phyloP scores from a whole-genome alignment of 495 filamentous ascomycete species.

The Neohortaea acidophila region DNA sequence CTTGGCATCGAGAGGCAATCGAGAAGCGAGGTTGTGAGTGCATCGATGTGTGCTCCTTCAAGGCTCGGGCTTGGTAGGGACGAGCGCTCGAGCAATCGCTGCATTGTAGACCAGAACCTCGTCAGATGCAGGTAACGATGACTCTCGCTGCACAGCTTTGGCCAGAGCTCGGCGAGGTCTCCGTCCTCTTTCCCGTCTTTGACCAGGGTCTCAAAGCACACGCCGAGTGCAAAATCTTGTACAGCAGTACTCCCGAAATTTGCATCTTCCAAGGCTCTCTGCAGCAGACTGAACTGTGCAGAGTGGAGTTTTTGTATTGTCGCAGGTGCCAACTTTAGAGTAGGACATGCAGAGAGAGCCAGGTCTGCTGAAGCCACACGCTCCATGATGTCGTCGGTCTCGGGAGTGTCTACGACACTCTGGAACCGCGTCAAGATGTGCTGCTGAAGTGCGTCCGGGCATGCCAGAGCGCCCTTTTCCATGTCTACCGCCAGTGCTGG shows the following conservation, averaged over 20 bases:
- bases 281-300: not conserved
- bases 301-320: not conserved
- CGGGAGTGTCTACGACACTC: not conserved
- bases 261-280: not conserved
- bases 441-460: slow-evolving; percentile 3
- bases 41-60: slow-evolving; percentile 25
- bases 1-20: slow-evolving; percentile 57
- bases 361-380: not conserved
- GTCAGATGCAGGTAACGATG: not conserved
- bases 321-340: not conserved
- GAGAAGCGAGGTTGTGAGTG: slow-evolving; percentile 46
- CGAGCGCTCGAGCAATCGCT: slow-evolving; percentile 1
- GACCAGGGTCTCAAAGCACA: slow-evolving; percentile 1
- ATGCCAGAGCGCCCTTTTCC: too few relatives aligned
- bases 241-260: not conserved
- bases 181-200: not conserved
- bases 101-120: slow-evolving; percentile 8
- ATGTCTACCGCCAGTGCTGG: not conserved
- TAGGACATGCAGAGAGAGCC: not conserved
- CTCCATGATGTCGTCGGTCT: not conserved
- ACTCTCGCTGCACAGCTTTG: slow-evolving; percentile 1
- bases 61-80: not conserved
- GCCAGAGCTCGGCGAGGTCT: not conserved
- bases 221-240: not conserved
- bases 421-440: slow-evolving; percentile 1